Conservation (phyloP, 2,329 filamentous ascomycete genomes). For the Venturia asperata region DNA sequence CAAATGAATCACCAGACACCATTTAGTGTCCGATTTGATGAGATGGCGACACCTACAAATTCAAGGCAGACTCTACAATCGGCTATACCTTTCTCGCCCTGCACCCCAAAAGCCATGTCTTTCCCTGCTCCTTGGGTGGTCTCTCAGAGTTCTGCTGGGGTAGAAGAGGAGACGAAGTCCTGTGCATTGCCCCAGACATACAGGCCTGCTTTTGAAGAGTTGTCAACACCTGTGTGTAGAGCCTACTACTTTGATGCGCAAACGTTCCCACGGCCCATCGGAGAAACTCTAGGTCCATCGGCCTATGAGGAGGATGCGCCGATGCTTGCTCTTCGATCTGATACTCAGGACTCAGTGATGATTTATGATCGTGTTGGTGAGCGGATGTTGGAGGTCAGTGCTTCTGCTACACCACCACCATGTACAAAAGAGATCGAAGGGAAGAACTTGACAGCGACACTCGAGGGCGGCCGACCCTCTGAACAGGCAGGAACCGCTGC, state of each 20-base stretch:
- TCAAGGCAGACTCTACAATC: too few relatives aligned
- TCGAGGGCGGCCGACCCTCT: too few relatives aligned
- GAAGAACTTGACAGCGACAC: too few relatives aligned
- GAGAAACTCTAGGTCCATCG: too few relatives aligned
- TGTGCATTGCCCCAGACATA: background rate
- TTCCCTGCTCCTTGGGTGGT: background rate
- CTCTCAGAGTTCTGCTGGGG: background rate
- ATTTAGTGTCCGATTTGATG: slow-evolving; percentile 3
- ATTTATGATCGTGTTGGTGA: slow-evolving; percentile 4
- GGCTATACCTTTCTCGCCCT: background rate
- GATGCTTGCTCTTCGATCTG: background rate
- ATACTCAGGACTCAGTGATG: background rate
- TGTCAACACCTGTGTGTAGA: background rate
- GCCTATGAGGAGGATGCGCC: background rate
- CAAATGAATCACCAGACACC: background rate
- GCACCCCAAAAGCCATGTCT: background rate
- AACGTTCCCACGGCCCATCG: too few relatives aligned
- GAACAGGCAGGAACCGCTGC: too few relatives aligned
- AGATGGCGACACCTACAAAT: background rate
- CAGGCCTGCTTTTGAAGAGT: background rate
- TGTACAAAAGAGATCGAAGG: too few relatives aligned
- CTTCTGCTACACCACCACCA: too few relatives aligned
- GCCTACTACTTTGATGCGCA: background rate
- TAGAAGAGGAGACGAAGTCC: background rate
- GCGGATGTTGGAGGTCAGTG: background rate